These are phyloP conservation scores for Pharus latifolius DNA, from an alignment of 176 grass and related monocot species.

Conservation along the genomic window DNA sequence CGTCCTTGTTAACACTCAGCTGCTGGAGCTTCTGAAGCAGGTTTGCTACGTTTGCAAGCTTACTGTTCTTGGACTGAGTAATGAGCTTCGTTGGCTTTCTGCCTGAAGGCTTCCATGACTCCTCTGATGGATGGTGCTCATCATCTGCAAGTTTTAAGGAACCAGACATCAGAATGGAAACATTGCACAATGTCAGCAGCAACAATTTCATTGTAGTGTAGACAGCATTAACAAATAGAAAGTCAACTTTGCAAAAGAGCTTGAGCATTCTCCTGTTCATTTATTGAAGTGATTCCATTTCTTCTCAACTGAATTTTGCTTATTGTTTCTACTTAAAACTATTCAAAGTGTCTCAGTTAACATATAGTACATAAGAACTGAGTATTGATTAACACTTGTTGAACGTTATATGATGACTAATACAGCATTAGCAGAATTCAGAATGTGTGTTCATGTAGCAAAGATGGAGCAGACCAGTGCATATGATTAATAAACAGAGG, in stretches of 20 bases:
- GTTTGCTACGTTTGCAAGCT: slow-evolving; percentile 63
- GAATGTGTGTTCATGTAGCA: neutral
- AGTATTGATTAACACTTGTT: neutral
- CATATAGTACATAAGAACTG: neutral
- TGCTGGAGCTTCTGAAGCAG: slow-evolving; percentile 77
- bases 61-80: slow-evolving; percentile 37
- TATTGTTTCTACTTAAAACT: too few species aligned
- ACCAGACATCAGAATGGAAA: neutral
- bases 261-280: neutral
- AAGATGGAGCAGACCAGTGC: slow-evolving; percentile 14
- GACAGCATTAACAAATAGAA: neutral
- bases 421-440: neutral
- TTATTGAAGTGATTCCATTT: neutral
- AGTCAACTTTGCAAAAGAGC: neutral
- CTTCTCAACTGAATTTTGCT: too few species aligned
- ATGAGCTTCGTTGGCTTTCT: slow-evolving; percentile 6
- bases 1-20: slow-evolving; percentile 29
- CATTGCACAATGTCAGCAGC: neutral
- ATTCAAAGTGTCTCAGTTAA: neutral
- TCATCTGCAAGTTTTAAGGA: slow-evolving; percentile 40
- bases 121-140: slow-evolving; percentile 18
- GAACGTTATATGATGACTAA: neutral
- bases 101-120: slow-evolving; percentile 13
- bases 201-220: neutral
- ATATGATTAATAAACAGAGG: slow-evolving; percentile 4